Percentiles rank a stretch among this genome's conserved stretches.
These are phyloP conservation scores for Nemania bipapillata DNA, from an alignment of 2,329 filamentous ascomycete species.

Conservation along the genomic window DNA sequence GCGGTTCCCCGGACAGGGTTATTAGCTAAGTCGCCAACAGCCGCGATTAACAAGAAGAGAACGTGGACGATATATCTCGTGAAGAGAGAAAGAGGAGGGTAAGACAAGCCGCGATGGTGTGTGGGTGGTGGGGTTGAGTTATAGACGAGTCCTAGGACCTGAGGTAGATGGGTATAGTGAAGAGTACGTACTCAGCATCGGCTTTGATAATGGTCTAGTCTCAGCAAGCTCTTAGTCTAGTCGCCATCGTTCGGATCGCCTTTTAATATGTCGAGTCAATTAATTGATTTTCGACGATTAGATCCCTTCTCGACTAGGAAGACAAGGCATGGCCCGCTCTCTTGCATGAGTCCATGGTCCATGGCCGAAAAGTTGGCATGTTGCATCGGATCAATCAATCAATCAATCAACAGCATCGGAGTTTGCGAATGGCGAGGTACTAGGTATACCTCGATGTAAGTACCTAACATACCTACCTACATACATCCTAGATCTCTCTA, in stretches of 20 bases:
- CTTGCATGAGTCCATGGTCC: slow-evolving; percentile 33
- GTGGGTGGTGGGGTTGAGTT: slow-evolving; percentile 64
- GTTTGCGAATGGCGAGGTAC: slow-evolving; percentile 36
- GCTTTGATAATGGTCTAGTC: not conserved
- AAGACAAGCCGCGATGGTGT: slow-evolving; percentile 54
- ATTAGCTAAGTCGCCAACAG: slow-evolving; percentile 71
- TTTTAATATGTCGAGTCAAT: slow-evolving; percentile 37
- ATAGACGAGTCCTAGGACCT: slow-evolving; percentile 50
- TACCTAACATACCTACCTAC: not conserved
- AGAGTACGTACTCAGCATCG: too few relatives aligned
- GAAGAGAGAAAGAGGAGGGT: slow-evolving; percentile 62
- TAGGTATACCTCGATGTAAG: too few relatives aligned
- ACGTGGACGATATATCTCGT: slow-evolving; percentile 67
- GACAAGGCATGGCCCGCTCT: slow-evolving; percentile 37
- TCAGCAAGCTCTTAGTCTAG: slow-evolving; percentile 14
- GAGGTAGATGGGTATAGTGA: not conserved
- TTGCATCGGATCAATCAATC: slow-evolving; percentile 32
- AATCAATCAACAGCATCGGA: slow-evolving; percentile 27
- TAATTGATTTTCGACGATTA: slow-evolving; percentile 29
- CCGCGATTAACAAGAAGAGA: slow-evolving; percentile 68
- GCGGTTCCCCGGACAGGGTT: slow-evolving; percentile 65
- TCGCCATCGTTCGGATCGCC: slow-evolving; percentile 33
- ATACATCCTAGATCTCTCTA: slow-evolving; percentile 1
- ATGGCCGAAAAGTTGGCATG: slow-evolving; percentile 37
- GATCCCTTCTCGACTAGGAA: slow-evolving; percentile 5